A percentile compares a stretch with the other conserved stretches of the same genome.
These are phyloP conservation scores for Thielaviopsis euricoi DNA, from an alignment of 2,329 filamentous ascomycete genomes.

Conservation along the genomic window DNA sequence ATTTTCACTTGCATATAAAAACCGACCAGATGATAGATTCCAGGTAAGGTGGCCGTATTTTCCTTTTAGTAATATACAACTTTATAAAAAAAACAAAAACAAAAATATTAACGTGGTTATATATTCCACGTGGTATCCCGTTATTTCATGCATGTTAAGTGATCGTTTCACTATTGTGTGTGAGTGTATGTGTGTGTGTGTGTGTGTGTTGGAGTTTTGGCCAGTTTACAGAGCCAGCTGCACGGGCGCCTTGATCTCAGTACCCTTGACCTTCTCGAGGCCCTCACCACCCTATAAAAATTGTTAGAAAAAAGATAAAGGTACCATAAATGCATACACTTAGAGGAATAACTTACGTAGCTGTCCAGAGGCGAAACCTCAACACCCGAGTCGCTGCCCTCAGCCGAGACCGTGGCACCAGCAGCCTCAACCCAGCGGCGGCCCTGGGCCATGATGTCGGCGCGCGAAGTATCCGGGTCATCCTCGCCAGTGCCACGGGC, in stretches of 20 bases:
- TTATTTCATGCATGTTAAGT: background rate
- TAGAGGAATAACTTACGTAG: constrained; percentile 57
- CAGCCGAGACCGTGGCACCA: constrained; percentile 53
- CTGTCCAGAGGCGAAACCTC: constrained; percentile 88
- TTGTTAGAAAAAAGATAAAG: background rate
- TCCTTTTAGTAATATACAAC: constrained; percentile 1
- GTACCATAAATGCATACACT: background rate
- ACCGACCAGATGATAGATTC: background rate
- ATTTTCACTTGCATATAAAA: background rate
- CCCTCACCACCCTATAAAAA: constrained; percentile 42
- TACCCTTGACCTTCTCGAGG: constrained; percentile 37
- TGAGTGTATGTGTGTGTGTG: background rate
- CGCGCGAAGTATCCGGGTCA: constrained; percentile 81
- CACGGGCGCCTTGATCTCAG: constrained; percentile 34
- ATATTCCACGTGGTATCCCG: background rate
- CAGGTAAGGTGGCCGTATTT: too few species aligned
- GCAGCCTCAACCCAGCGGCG: constrained; percentile 69
- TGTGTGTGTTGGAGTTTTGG: background rate
- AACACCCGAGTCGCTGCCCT: constrained; percentile 48
- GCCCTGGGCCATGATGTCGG: constrained; percentile 80
- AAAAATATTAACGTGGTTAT: background rate
- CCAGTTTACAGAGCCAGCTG: constrained; percentile 20
- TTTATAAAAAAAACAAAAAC: background rate
- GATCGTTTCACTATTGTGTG: background rate
- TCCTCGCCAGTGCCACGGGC: constrained; percentile 71